These are phyloP conservation scores for Trichosporon sp. DNA, from an alignment of 1,284 basidiomycete genomes.

Conservation along the genomic window DNA sequence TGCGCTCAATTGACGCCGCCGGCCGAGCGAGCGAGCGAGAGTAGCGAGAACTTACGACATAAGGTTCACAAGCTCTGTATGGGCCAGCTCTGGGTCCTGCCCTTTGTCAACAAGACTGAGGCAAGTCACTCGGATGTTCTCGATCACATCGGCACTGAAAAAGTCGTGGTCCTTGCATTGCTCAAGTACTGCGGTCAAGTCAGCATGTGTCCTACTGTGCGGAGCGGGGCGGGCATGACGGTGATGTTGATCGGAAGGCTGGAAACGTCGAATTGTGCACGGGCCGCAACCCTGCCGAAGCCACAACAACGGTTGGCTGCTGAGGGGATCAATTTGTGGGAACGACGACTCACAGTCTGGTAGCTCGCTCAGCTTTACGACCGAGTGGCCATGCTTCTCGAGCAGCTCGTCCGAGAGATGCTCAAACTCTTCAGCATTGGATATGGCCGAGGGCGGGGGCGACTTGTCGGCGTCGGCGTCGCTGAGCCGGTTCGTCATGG, in stretches of 20 bases:
- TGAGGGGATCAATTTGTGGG: too few species aligned
- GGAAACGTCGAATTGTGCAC: background rate
- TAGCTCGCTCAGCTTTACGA: background rate
- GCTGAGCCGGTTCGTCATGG: background rate
- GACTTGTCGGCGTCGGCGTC: background rate
- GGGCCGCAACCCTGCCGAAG: background rate
- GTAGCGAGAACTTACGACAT: constrained; percentile 4
- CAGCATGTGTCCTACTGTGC: too few species aligned
- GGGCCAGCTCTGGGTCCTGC: constrained; percentile 16
- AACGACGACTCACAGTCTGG: background rate
- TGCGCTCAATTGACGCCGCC: background rate
- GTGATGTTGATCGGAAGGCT: background rate
- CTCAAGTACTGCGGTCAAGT: background rate
- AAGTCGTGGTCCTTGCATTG: constrained; percentile 2
- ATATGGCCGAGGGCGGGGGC: background rate
- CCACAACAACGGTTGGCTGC: background rate
- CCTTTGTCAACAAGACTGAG: background rate
- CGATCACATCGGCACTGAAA: constrained; percentile 26
- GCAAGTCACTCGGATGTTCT: constrained; percentile 21
- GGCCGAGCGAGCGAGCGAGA: too few species aligned
- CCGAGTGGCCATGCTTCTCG: background rate
- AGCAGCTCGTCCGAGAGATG: background rate
- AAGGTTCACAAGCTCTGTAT: constrained; percentile 3
- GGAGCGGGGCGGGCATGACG: too few species aligned
- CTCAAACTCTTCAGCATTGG: background rate